Evolutionary conservation across 1,139 yeast species (phyloP), one percentile per base, ranked within the genome.

Genomic region (Diutina sp.): DNA sequence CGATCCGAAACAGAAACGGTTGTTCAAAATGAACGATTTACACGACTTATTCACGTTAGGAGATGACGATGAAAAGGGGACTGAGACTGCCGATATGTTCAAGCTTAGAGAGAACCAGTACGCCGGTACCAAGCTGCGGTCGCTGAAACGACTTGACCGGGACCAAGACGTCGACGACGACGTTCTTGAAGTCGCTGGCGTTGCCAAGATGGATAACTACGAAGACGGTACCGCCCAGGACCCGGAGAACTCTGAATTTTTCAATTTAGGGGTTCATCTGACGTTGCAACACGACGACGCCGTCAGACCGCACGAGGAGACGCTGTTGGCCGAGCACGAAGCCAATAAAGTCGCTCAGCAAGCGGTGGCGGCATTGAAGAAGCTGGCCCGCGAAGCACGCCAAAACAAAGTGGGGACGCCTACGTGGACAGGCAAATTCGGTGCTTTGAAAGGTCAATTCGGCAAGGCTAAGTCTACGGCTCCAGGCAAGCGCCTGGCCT

Each of bases 341-440:
- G 54, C 54, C 6, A 38, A 25, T 9, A 51, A 38, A 41, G 29
- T 51, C 16, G 54, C 54, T 11, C 41, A 41, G n/a, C 46, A 51
- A 32, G 54, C 54, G 14, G 54, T 51, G 16, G 46, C 28, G 1
- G 54, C 54, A 2, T n/a, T 51, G 6, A 38, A 38, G 14, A 29
- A 51, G 14, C 54, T 51, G 53, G 14, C 41, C 16, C n/a, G 12
- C 58, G 71, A 74, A 35, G 82, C 96, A 0, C 76, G 89, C 56
- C 78, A 76, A 59, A 82, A 83, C 29, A 80, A 79, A 44, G 75
- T 90, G 35, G 96, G 96, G 4, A 84, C 87, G 0, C 98, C 97
- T 0, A 93, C 99, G 0, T 93, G 97, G 96, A 93, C 99, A 0
- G 99, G 99, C 0, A 81, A 81, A 62, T 90, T 86, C 72, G 99